Evolutionary conservation across 345 rosid species (phyloP).

Genomic region (Citrus reticulata): DNA sequence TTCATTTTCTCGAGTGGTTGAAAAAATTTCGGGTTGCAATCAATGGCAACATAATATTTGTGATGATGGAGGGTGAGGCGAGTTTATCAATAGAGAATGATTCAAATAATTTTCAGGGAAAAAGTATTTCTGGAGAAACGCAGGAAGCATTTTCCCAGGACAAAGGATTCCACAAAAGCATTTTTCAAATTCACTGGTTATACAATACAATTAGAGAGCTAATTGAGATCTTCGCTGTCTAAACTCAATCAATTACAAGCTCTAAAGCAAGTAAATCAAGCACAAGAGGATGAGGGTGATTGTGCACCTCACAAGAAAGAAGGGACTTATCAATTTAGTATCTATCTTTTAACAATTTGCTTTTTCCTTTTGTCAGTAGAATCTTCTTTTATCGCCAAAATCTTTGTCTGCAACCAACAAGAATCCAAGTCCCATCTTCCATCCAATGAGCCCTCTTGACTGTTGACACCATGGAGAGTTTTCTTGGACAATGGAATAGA

Average conservation of each 20-base stretch:
- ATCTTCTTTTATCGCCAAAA: neutral
- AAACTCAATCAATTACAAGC: neutral
- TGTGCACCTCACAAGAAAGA: conserved; percentile 9
- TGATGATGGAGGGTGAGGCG: neutral
- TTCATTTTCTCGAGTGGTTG: neutral
- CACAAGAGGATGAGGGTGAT: neutral
- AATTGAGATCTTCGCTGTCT: neutral
- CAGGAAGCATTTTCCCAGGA: neutral
- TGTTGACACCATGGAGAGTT: neutral
- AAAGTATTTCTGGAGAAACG: neutral
- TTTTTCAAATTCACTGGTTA: neutral
- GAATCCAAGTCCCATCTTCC: neutral
- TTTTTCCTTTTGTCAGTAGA: neutral
- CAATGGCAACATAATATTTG: neutral
- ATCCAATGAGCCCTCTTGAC: neutral
- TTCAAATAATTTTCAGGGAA: neutral
- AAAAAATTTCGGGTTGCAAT: neutral
- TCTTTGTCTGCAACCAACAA: neutral
- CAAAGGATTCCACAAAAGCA: neutral
- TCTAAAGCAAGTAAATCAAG: neutral
- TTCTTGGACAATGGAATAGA: neutral
- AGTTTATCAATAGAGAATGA: neutral
- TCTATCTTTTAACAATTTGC: neutral
- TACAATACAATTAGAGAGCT: neutral
- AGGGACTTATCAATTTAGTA: neutral